Evolutionary conservation across 495 filamentous ascomycete genomes (phyloP).

Genomic region (Hyaloscypha bicolor): DNA sequence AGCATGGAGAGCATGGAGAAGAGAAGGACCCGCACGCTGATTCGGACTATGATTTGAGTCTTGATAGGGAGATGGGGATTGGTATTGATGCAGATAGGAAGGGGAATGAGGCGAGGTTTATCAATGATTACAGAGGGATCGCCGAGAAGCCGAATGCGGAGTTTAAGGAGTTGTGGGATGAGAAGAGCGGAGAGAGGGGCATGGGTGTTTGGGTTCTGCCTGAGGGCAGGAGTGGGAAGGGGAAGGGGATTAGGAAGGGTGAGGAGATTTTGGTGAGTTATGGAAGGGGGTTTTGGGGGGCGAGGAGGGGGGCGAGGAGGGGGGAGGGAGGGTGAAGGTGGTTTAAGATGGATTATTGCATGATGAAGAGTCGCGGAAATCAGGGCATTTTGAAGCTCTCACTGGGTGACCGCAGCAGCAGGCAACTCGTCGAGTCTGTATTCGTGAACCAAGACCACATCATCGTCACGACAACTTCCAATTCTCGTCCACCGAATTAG

Average conservation of each 20-base stretch:
- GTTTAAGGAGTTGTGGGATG: constrained; percentile 58
- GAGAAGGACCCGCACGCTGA: constrained; percentile 38
- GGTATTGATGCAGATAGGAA: constrained; percentile 62
- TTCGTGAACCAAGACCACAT: too few species aligned
- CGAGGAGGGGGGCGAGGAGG: constrained; percentile 25
- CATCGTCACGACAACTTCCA: too few species aligned
- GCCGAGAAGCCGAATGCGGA: constrained; percentile 45
- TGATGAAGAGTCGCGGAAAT: too few species aligned
- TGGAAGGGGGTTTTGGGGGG: constrained; percentile 68
- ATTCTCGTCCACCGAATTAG: too few species aligned
- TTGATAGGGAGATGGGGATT: constrained; percentile 58
- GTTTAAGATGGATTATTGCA: too few species aligned
- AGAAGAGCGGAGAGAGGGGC: constrained; percentile 45
- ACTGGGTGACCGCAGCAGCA: too few species aligned
- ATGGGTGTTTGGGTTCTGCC: constrained; percentile 66
- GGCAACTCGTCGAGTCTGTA: too few species aligned
- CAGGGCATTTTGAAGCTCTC: too few species aligned
- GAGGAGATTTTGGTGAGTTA: constrained; percentile 69
- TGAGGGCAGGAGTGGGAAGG: constrained; percentile 47
- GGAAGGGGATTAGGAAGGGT: constrained; percentile 54
- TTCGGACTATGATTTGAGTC: constrained; percentile 68
- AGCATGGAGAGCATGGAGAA: too few species aligned
- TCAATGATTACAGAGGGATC: constrained; percentile 76
- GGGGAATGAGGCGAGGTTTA: constrained; percentile 72
- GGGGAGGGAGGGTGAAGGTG: background rate